Conservation (phyloP, 1,139 yeast species). For the Magnusiomyces suaveolens region DNA sequence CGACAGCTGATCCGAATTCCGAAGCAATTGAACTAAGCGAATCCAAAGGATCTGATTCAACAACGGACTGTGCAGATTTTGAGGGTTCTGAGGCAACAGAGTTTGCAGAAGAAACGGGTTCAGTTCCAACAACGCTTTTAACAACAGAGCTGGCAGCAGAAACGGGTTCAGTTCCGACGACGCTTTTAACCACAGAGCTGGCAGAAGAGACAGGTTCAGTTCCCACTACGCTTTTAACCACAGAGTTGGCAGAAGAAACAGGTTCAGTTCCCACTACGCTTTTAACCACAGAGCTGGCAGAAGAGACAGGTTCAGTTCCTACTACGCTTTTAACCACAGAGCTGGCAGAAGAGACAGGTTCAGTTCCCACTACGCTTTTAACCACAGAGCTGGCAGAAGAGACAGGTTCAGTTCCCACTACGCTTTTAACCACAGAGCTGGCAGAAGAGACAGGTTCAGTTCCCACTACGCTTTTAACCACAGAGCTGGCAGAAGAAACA, state of each 20-base stretch:
- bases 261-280: background rate
- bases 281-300: background rate
- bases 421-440: too few species aligned
- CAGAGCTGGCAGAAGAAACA: background rate
- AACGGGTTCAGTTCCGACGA: too few species aligned
- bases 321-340: too few species aligned
- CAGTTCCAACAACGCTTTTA: background rate
- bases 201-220: background rate
- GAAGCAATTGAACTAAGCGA: background rate
- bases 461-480: background rate
- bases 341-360: background rate
- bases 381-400: background rate
- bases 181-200: background rate
- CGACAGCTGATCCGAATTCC: background rate
- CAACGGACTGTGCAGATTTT: background rate
- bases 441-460: too few species aligned
- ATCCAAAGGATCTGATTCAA: too few species aligned
- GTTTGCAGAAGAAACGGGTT: background rate
- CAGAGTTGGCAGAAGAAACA: background rate
- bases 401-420: too few species aligned
- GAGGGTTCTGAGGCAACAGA: background rate
- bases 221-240: too few species aligned
- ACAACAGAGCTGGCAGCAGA: background rate
- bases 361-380: background rate
- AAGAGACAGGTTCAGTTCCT: too few species aligned